Evolutionary conservation across 1,139 yeast species (phyloP).

Genomic region (Lodderomyces margitis): DNA sequence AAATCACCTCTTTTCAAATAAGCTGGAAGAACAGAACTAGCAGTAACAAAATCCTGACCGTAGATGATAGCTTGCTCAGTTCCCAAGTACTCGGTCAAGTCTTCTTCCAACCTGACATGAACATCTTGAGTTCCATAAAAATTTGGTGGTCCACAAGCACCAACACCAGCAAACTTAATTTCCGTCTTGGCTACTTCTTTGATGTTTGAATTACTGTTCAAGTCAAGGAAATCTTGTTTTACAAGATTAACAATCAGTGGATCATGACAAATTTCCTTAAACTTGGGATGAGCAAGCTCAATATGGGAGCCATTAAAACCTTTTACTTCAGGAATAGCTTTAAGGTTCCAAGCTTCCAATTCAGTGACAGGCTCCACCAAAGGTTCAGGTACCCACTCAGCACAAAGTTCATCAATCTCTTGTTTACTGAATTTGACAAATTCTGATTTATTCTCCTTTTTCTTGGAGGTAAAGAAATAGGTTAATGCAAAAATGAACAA

Average conservation of each 20-base stretch:
- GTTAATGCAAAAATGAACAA: constrained; percentile 81
- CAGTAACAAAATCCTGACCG: constrained; percentile 90
- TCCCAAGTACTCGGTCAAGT: constrained; percentile 70
- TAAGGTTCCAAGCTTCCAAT: constrained; percentile 60
- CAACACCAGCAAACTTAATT: constrained; percentile 80
- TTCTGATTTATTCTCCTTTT: constrained; percentile 74
- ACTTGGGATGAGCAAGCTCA: constrained; percentile 7
- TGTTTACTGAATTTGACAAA: constrained; percentile 58
- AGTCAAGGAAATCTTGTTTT: constrained; percentile 59
- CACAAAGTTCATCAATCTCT: constrained; percentile 81
- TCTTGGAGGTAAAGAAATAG: constrained; percentile 80
- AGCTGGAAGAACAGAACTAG: constrained; percentile 96
- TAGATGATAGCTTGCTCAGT: constrained; percentile 79
- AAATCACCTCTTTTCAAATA: constrained; percentile 94
- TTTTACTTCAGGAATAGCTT: constrained; percentile 59
- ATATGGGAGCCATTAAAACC: constrained; percentile 59
- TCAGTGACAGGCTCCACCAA: constrained; percentile 55
- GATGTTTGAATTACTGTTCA: constrained; percentile 49
- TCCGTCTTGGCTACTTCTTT: constrained; percentile 56
- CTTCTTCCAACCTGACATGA: constrained; percentile 78
- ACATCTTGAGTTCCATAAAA: constrained; percentile 96
- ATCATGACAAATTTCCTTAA: constrained; percentile 12
- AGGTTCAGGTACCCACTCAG: constrained; percentile 91
- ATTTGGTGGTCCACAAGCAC: constrained; percentile 98
- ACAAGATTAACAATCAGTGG: constrained; percentile 71